These are phyloP conservation scores for Poronia punctata DNA, from an alignment of 495 filamentous ascomycete genomes.

Conservation along the genomic window DNA sequence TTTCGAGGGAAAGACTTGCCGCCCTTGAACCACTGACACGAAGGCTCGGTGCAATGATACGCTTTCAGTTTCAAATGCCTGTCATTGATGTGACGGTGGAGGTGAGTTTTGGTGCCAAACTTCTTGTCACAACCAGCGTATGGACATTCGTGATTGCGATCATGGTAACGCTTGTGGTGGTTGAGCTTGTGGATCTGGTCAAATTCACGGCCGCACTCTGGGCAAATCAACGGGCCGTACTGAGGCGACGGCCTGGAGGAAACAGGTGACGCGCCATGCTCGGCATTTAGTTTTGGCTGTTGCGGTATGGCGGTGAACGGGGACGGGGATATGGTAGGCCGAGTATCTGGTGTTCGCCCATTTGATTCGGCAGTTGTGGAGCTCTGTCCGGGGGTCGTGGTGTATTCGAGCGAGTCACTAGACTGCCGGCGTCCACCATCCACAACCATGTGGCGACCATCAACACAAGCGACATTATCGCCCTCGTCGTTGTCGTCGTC, in stretches of 20 bases:
- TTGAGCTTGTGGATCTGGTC: conserved; percentile 44
- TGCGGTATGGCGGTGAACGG: conserved; percentile 20
- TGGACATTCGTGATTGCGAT: conserved; percentile 38
- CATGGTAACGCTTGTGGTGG: conserved; percentile 44
- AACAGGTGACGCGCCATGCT: conserved; percentile 20
- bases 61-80: conserved; percentile 43
- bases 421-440: conserved; percentile 20
- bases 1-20: conserved; percentile 45
- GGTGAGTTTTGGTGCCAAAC: conserved; percentile 47
- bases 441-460: no score
- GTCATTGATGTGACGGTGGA: conserved; percentile 47
- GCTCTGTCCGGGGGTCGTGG: conserved; percentile 33
- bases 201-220: conserved; percentile 36
- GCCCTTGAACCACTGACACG: conserved; percentile 41
- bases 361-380: conserved; percentile 33
- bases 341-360: conserved; percentile 37
- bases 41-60: conserved; percentile 38
- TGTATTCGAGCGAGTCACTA: conserved; percentile 28
- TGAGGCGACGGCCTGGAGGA: conserved; percentile 21
- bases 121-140: conserved; percentile 34
- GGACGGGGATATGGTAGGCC: conserved; percentile 31
- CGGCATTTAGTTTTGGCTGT: conserved; percentile 15
- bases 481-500: conserved; percentile 22
- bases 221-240: conserved; percentile 28
- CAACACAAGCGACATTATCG: no score